A percentile compares a stretch with the other conserved stretches of the same genome.
These are phyloP conservation scores for Crithidia thermophila DNA, from an alignment of 208 protist species.

Conservation along the genomic window DNA sequence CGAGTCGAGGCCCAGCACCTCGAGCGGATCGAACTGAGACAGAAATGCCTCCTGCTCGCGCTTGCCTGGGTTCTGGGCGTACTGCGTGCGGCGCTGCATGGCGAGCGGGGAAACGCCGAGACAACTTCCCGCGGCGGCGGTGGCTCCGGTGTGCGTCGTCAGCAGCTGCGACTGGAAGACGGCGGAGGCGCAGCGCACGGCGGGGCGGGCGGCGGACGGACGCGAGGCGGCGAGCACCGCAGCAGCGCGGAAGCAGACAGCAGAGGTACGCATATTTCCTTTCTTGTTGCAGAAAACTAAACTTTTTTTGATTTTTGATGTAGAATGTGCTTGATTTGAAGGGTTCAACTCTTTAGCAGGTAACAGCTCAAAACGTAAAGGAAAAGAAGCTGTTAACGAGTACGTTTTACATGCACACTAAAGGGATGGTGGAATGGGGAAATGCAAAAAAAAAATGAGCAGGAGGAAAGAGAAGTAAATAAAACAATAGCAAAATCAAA, in stretches of 20 bases:
- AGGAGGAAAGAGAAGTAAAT: neutral
- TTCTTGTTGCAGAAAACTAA: neutral
- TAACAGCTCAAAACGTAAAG: neutral
- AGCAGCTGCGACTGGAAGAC: conserved; percentile 13
- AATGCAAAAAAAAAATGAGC: conserved; percentile 19
- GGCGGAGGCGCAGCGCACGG: conserved; percentile 10
- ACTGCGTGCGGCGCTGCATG: conserved; percentile 67
- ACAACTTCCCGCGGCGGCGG: conserved; percentile 4
- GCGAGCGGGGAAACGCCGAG: conserved; percentile 2
- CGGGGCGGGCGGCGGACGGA: neutral
- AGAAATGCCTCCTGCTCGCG: conserved; percentile 86
- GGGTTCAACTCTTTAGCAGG: too few relatives aligned
- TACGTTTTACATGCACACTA: neutral
- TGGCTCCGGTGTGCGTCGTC: neutral
- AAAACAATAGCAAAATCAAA: neutral
- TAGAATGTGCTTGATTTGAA: too few relatives aligned
- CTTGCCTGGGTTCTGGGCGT: conserved; percentile 80
- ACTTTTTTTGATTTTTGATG: neutral
- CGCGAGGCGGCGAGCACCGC: neutral
- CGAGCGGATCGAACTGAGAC: conserved; percentile 78
- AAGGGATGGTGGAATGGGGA: neutral
- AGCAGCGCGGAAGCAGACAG: conserved; percentile 1
- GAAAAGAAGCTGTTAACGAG: neutral
- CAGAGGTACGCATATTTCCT: conserved; percentile 14
- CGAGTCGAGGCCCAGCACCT: conserved; percentile 67